These are phyloP conservation scores for Fusarium anguioides DNA, from an alignment of 2,329 filamentous ascomycete species.

Conservation along the genomic window DNA sequence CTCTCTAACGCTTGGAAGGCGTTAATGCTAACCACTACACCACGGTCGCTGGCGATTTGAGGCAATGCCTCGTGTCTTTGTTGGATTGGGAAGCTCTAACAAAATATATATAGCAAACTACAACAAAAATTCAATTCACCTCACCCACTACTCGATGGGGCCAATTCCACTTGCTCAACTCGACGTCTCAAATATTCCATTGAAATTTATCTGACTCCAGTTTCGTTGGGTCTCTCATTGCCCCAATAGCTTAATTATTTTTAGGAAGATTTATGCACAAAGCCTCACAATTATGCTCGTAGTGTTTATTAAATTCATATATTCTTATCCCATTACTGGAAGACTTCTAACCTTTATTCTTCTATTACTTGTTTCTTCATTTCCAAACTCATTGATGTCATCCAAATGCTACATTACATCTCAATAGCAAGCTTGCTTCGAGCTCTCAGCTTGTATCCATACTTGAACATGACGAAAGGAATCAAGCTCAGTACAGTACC, in stretches of 20 bases:
- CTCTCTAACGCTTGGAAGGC: conserved; percentile 35
- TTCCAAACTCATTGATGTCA: no score
- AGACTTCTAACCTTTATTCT: neutral
- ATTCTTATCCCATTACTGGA: neutral
- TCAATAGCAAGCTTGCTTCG: conserved; percentile 38
- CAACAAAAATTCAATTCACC: accelerated
- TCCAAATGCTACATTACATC: conserved; percentile 11
- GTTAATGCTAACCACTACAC: conserved; percentile 36
- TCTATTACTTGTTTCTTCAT: neutral
- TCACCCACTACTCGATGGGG: no score
- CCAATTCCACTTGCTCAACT: no score
- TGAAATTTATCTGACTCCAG: neutral
- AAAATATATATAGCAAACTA: neutral
- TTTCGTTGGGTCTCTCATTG: no score
- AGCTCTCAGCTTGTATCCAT: conserved; percentile 32
- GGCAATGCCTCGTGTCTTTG: neutral
- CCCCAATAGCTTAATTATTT: no score
- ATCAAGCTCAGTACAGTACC: conserved; percentile 35
- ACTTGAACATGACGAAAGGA: conserved; percentile 40
- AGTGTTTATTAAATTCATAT: no score
- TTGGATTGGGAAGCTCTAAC: accelerated
- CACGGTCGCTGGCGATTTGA: conserved; percentile 18
- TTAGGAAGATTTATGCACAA: no score
- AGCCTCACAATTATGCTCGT: no score
- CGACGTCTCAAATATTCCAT: no score